Evolutionary conservation across 2,329 filamentous ascomycete species (phyloP).

Genomic region (Erysiphe neolycopersici): DNA sequence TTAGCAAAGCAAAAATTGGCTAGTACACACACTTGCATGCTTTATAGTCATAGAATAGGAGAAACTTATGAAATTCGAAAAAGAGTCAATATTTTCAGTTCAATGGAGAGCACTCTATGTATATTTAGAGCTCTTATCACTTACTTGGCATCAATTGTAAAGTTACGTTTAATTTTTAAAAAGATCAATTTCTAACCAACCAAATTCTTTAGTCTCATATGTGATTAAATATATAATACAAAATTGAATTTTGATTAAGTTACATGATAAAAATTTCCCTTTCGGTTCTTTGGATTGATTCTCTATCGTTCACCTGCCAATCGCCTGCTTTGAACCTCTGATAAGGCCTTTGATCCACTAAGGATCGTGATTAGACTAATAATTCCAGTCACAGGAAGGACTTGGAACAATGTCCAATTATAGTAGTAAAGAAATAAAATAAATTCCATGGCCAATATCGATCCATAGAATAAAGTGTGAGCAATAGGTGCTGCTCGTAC

Average conservation of each 20-base stretch:
- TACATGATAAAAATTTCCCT: not conserved
- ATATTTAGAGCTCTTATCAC: no score
- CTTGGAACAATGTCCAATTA: conserved; percentile 76
- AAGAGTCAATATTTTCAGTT: no score
- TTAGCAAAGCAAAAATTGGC: conserved; percentile 40
- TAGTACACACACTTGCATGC: conserved; percentile 12
- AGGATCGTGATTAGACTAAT: conserved; percentile 50
- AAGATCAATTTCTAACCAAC: no score
- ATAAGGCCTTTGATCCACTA: conserved; percentile 69
- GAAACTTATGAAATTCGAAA: not conserved
- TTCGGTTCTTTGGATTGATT: not conserved
- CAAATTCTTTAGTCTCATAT: no score
- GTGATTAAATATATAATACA: no score
- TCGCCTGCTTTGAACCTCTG: conserved; percentile 74
- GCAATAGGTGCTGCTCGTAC: conserved; percentile 51
- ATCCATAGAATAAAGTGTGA: conserved; percentile 65
- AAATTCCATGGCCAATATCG: conserved; percentile 63
- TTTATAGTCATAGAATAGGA: not conserved
- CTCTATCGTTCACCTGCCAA: conserved; percentile 27
- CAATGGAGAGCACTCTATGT: no score
- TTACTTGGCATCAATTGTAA: no score
- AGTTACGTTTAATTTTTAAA: no score
- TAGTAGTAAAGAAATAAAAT: conserved; percentile 92
- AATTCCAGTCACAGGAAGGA: conserved; percentile 42
- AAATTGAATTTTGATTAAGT: no score